These are phyloP conservation scores for Fusarium paranaense DNA, from an alignment of 2,329 filamentous ascomycete genomes.

Conservation along the genomic window DNA sequence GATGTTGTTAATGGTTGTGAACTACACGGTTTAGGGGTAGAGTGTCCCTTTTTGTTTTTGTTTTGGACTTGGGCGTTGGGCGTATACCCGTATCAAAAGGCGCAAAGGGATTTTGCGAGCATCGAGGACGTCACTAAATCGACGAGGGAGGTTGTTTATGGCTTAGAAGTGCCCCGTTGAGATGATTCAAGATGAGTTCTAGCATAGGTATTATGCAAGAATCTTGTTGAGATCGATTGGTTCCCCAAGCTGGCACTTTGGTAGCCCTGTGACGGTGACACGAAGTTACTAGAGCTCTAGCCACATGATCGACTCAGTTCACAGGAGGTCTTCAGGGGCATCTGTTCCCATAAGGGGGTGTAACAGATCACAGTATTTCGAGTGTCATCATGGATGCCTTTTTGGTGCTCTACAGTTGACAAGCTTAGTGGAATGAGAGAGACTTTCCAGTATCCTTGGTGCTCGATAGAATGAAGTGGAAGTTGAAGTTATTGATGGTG, in stretches of 20 bases:
- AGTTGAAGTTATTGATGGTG: background rate
- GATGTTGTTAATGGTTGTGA: background rate
- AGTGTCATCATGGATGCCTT: background rate
- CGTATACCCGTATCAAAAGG: constrained; percentile 38
- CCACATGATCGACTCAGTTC: background rate
- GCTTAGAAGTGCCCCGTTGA: background rate
- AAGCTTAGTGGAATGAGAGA: background rate
- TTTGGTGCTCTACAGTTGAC: background rate
- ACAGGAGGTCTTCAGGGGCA: background rate
- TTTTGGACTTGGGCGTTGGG: constrained; percentile 38
- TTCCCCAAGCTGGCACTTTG: background rate
- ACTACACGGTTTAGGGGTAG: background rate
- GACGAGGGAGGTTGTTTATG: background rate
- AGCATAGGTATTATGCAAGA: background rate
- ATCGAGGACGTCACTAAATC: background rate
- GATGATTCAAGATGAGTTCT: background rate
- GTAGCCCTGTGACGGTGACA: background rate
- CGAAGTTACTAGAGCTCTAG: background rate
- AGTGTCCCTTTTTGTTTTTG: constrained; percentile 14
- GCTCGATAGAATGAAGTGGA: background rate
- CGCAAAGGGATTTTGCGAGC: constrained; percentile 18
- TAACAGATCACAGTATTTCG: background rate
- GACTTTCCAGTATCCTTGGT: background rate
- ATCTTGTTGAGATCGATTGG: background rate
- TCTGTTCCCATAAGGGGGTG: background rate